phyloP scores from a whole-genome alignment of 1,284 basidiomycete genomes.

The Trichosporon ovoides region DNA sequence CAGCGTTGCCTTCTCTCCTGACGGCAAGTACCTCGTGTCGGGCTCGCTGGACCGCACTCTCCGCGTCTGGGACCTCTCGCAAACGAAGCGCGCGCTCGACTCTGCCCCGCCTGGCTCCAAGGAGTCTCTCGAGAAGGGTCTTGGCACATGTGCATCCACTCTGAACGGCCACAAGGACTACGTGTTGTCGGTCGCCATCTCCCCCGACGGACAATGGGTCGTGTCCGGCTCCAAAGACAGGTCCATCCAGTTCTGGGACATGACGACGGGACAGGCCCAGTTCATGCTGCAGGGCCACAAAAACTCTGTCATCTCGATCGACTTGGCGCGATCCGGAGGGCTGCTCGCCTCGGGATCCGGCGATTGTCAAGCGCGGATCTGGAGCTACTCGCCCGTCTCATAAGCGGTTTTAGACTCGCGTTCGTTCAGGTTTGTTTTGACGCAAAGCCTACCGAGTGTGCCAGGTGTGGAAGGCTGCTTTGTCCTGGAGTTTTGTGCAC shows the following conservation, averaged over 20 bases:
- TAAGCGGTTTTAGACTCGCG: neutral
- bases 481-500: neutral
- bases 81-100: constrained; percentile 43
- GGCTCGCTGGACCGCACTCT: constrained; percentile 82
- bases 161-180: constrained; percentile 73
- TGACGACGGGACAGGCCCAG: constrained; percentile 65
- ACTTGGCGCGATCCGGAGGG: constrained; percentile 67
- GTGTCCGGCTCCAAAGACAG: constrained; percentile 88
- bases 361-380: constrained; percentile 75
- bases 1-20: constrained; percentile 78
- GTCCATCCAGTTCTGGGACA: constrained; percentile 83
- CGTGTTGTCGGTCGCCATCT: constrained; percentile 58
- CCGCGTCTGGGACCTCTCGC: constrained; percentile 74
- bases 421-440: neutral
- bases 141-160: constrained; percentile 64
- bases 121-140: constrained; percentile 46
- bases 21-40: constrained; percentile 67
- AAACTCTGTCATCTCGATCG: constrained; percentile 83
- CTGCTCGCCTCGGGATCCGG: constrained; percentile 80
- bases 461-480: neutral
- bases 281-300: constrained; percentile 85
- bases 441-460: neutral
- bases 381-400: constrained; percentile 49
- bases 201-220: constrained; percentile 79
- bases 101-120: constrained; percentile 27